Evolutionary conservation across 2,329 filamentous ascomycete species (phyloP), one percentile per base, ranked within the genome.

Genomic region (Trichoderma brevicompactum): DNA sequence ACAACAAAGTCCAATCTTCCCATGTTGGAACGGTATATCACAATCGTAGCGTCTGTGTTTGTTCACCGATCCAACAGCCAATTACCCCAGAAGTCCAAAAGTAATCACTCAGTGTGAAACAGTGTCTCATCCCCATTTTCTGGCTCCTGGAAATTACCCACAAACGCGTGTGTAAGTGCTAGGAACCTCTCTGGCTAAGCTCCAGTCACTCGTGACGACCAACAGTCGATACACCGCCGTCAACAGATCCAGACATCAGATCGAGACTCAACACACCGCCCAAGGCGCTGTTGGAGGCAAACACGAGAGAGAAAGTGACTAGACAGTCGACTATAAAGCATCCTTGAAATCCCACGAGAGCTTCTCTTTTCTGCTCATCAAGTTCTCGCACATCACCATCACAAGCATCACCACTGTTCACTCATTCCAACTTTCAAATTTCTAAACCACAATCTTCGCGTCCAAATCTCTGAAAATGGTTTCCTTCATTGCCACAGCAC

Each of bases 381-480:
- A 60, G 34, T 2, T 43, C 52, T 40, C 60, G 4, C 43, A 64
- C 41, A 36, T 15, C 46, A 17, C 23, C 41, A 50, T 17, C 40
- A 4, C 48, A n/a, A 59, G 7, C 43, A 38, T 17, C 10, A 34
- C 23, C 38, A 36, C 41, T 48, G 38, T 23, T 17, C 23, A 8
- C 28, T n/a, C 40, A 50, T 23, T 34, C 49, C 36, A 17, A 46
- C 17, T 12, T 28, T 19, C 19, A 54, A 50, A 1, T 55, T 32
- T 19, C 23, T 48, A n/a, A 7, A 43, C 1, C 8, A 36, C 19
- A 13, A 19, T 7, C 32, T 19, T 8, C 7, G 34, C 10, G 34
- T 32, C 44, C 28, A 19, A 32, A 38, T 5, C 15, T 17, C 17
- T 28, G 54, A 65, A 52, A 61, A 67, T 67, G 65, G 44, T 67